These are phyloP conservation scores for Euphrasia confusa DNA, from an alignment of 257 asterid genomes.

Conservation along the genomic window DNA sequence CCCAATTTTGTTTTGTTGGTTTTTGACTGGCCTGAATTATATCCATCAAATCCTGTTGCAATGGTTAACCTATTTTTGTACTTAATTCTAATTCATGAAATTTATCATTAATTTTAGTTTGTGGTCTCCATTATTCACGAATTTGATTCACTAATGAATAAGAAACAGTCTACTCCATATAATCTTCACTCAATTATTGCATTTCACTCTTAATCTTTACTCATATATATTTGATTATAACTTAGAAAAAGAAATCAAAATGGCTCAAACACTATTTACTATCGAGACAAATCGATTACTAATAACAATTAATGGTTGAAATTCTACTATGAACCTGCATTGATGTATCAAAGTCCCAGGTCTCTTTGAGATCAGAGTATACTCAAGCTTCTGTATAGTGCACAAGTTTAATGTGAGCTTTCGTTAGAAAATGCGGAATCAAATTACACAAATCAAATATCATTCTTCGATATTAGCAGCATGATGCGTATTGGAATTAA, in stretches of 20 bases:
- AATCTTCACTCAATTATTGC: no score
- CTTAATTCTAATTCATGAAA: no score
- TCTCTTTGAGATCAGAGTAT: conserved; percentile 24
- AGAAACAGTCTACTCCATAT: no score
- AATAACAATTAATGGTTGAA: neutral
- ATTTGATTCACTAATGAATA: no score
- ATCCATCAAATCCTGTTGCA: no score
- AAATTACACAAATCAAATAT: neutral
- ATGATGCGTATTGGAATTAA: neutral
- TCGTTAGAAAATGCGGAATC: neutral
- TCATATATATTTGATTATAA: neutral
- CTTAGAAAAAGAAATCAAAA: conserved; percentile 7
- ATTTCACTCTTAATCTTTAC: no score
- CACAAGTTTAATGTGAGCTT: neutral
- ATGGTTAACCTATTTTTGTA: no score
- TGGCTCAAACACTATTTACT: neutral
- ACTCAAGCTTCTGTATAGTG: conserved; percentile 35
- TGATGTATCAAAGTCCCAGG: neutral
- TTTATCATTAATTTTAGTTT: no score
- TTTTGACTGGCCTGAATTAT: neutral
- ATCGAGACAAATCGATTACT: conserved; percentile 14
- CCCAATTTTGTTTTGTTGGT: conserved; percentile 4
- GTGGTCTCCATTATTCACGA: no score
- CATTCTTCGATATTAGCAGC: neutral
- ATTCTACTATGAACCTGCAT: neutral